Evolutionary conservation across 345 rosid species (phyloP).

Genomic region (Lepidium sativum): DNA sequence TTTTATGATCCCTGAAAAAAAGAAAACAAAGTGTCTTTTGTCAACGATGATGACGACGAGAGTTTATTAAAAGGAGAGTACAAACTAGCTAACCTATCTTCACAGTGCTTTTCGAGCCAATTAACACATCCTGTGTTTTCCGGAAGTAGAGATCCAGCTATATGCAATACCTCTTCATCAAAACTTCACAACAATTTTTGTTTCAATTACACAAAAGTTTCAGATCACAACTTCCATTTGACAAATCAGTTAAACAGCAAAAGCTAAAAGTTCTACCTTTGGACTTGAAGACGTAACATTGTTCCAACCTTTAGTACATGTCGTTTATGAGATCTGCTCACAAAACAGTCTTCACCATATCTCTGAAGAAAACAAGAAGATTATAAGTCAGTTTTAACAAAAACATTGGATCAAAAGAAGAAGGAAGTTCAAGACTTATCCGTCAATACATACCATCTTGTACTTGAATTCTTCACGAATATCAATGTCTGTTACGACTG

Average conservation of each 20-base stretch:
- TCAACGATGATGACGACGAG: neutral
- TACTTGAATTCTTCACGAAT: slow-evolving; percentile 64
- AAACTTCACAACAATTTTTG: slow-evolving; percentile 36
- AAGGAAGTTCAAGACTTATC: neutral
- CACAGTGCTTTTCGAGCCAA: slow-evolving; percentile 47
- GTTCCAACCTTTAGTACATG: slow-evolving; percentile 66
- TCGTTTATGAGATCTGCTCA: slow-evolving; percentile 48
- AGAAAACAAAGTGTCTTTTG: neutral
- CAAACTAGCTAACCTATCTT: slow-evolving; percentile 32
- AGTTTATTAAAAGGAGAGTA: neutral
- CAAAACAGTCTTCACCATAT: slow-evolving; percentile 40
- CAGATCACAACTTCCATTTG: neutral
- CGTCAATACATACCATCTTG: slow-evolving; percentile 32
- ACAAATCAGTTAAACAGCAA: neutral
- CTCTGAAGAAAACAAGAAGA: slow-evolving; percentile 28
- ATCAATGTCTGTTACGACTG: slow-evolving; percentile 48
- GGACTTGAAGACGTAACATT: slow-evolving; percentile 55
- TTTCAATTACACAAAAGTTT: neutral
- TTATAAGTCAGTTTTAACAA: neutral
- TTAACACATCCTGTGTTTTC: slow-evolving; percentile 49
- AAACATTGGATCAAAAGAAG: neutral
- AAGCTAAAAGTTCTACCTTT: slow-evolving; percentile 44
- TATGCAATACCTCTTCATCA: slow-evolving; percentile 67
- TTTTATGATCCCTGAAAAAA: slow-evolving; percentile 25
- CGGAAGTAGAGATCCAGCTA: slow-evolving; percentile 53